Evolutionary conservation across 2,329 filamentous ascomycete genomes (phyloP).

Genomic region (Arachnopeziza araneosa): DNA sequence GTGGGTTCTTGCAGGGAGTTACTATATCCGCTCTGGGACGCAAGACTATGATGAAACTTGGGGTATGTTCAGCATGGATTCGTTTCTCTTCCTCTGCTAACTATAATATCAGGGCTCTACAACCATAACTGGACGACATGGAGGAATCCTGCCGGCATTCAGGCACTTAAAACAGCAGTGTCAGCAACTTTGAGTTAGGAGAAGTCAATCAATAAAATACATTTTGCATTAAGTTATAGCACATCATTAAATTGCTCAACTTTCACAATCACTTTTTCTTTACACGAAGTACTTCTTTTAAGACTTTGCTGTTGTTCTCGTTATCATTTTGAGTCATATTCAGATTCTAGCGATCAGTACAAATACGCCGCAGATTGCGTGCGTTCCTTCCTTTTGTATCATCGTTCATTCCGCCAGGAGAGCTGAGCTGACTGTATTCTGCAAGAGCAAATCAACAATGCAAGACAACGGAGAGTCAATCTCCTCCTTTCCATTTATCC

Average conservation of each 20-base stretch:
- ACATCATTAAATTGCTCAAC: background rate
- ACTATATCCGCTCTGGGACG: conserved; percentile 47
- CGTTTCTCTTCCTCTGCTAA: background rate
- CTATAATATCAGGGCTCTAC: conserved; percentile 5
- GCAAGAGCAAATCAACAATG: too few species aligned
- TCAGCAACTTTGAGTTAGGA: conserved; percentile 25
- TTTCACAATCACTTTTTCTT: too few species aligned
- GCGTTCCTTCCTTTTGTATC: too few species aligned
- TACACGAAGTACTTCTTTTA: too few species aligned
- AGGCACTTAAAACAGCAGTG: conserved; percentile 38
- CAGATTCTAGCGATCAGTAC: too few species aligned
- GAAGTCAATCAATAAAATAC: background rate
- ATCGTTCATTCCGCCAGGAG: too few species aligned
- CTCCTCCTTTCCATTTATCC: background rate
- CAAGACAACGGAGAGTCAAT: too few species aligned
- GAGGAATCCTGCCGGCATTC: conserved; percentile 40
- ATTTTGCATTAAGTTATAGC: background rate
- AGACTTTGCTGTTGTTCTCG: too few species aligned
- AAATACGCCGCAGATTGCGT: too few species aligned
- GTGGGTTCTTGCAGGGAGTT: conserved; percentile 54
- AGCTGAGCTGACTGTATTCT: too few species aligned
- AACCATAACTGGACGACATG: conserved; percentile 49
- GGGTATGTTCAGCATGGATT: conserved; percentile 39
- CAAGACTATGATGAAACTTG: conserved; percentile 54
- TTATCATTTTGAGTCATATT: too few species aligned